Conservation (phyloP, 305 asterid species). For the Salvia sclarea region DNA sequence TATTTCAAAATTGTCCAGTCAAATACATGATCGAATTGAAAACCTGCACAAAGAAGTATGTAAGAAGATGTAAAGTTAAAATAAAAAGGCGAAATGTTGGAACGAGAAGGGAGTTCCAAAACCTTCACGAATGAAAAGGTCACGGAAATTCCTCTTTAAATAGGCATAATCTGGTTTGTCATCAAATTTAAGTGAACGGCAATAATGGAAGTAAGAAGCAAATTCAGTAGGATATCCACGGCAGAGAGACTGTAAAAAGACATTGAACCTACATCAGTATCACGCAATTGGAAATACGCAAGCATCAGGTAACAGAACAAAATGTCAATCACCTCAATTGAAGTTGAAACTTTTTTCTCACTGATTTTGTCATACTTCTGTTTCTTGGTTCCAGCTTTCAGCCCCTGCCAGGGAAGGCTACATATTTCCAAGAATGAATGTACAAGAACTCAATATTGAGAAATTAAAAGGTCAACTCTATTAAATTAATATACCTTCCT, state of each 20-base stretch:
- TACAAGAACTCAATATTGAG: slow-evolving; percentile 4
- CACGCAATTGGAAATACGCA: slow-evolving; percentile 5
- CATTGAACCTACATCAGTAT: slow-evolving; percentile 31
- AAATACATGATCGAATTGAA: slow-evolving; percentile 75
- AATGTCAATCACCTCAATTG: slow-evolving; percentile 64
- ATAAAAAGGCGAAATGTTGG: slow-evolving; percentile 4
- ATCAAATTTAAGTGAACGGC: slow-evolving; percentile 83
- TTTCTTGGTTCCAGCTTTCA: slow-evolving; percentile 89
- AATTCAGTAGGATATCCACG: slow-evolving; percentile 79
- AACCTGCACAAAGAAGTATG: slow-evolving; percentile 49
- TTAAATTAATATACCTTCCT: slow-evolving; percentile 58
- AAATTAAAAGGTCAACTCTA: neutral
- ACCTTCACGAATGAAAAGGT: slow-evolving; percentile 92
- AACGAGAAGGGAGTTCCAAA: neutral
- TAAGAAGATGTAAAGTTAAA: neutral
- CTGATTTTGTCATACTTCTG: slow-evolving; percentile 85
- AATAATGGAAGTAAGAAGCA: slow-evolving; percentile 82
- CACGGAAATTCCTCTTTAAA: slow-evolving; percentile 79
- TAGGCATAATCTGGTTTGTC: slow-evolving; percentile 85
- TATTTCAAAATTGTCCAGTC: slow-evolving; percentile 89
- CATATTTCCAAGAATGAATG: slow-evolving; percentile 36
- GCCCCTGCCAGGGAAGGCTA: slow-evolving; percentile 95
- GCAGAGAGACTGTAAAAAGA: slow-evolving; percentile 52
- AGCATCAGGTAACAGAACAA: neutral
- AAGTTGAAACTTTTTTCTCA: slow-evolving; percentile 79